phyloP scores from a whole-genome alignment of 768 basidiomycete species.

The Exsudoporus frostii region DNA sequence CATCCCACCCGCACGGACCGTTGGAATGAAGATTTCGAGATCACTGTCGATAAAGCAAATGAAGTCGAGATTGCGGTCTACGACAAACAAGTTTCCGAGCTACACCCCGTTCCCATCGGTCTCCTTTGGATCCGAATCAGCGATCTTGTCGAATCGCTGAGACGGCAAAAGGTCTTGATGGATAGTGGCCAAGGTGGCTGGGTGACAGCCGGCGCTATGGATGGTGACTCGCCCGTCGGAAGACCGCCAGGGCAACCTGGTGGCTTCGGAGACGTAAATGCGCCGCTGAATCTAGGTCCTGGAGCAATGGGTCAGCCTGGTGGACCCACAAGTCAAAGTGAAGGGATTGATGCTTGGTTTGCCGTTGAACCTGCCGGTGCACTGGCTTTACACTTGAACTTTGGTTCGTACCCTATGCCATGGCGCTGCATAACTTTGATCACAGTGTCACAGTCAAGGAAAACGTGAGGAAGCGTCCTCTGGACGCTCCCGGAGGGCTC shows the following conservation, averaged over 20 bases:
- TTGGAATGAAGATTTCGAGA: slow-evolving; percentile 98
- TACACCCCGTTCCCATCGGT: slow-evolving; percentile 84
- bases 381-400: slow-evolving; percentile 82
- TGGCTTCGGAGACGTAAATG: slow-evolving; percentile 44
- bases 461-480: slow-evolving; percentile 92
- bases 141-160: slow-evolving; percentile 89
- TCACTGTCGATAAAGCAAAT: slow-evolving; percentile 95
- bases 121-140: slow-evolving; percentile 92
- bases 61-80: slow-evolving; percentile 97
- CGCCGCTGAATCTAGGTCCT: slow-evolving; percentile 38
- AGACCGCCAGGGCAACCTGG: slow-evolving; percentile 51
- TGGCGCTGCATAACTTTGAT: background rate
- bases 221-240: slow-evolving; percentile 48
- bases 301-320: slow-evolving; percentile 29
- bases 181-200: slow-evolving; percentile 88
- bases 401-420: slow-evolving; percentile 57
- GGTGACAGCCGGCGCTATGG: slow-evolving; percentile 94
- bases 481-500: slow-evolving; percentile 87
- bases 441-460: slow-evolving; percentile 74
- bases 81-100: slow-evolving; percentile 83
- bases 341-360: slow-evolving; percentile 97
- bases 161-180: slow-evolving; percentile 87
- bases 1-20: slow-evolving; percentile 92
- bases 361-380: slow-evolving; percentile 97
- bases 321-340: slow-evolving; percentile 38